Evolutionary conservation across 2,329 filamentous ascomycete genomes (phyloP).

Genomic region (Aspergillus melleus): DNA sequence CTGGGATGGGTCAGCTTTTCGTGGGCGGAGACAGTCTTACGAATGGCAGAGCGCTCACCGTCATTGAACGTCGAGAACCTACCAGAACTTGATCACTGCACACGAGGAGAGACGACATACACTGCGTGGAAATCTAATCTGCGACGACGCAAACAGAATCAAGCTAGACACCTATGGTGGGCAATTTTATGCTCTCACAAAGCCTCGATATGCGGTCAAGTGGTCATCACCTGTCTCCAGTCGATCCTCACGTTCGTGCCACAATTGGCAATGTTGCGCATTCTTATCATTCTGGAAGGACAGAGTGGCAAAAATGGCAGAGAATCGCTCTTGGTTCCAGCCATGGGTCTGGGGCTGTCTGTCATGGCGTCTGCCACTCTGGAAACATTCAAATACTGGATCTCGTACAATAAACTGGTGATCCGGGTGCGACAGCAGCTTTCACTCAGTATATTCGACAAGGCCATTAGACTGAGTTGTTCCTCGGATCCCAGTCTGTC

Average conservation of each 20-base stretch:
- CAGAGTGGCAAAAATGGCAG: slow-evolving; percentile 44
- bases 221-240: slow-evolving; percentile 53
- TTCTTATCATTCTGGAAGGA: slow-evolving; percentile 63
- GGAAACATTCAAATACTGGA: slow-evolving; percentile 44
- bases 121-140: not conserved
- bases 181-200: not conserved
- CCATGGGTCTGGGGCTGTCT: slow-evolving; percentile 47
- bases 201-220: slow-evolving; percentile 56
- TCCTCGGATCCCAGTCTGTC: not conserved
- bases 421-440: slow-evolving; percentile 68
- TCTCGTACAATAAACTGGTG: slow-evolving; percentile 60
- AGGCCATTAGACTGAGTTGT: slow-evolving; percentile 64
- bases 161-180: not conserved
- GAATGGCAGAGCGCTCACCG: not conserved
- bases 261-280: slow-evolving; percentile 64
- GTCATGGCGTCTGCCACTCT: slow-evolving; percentile 50
- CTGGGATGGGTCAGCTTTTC: slow-evolving; percentile 5
- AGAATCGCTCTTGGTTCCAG: slow-evolving; percentile 58
- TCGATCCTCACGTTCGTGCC: slow-evolving; percentile 64
- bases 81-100: not conserved
- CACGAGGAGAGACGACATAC: not conserved
- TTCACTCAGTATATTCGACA: slow-evolving; percentile 69
- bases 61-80: not conserved
- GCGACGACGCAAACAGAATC: not conserved
- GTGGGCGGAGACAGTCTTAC: not conserved